phyloP scores from a whole-genome alignment of 2,329 filamentous ascomycete genomes.

The Colletotrichum sp. region DNA sequence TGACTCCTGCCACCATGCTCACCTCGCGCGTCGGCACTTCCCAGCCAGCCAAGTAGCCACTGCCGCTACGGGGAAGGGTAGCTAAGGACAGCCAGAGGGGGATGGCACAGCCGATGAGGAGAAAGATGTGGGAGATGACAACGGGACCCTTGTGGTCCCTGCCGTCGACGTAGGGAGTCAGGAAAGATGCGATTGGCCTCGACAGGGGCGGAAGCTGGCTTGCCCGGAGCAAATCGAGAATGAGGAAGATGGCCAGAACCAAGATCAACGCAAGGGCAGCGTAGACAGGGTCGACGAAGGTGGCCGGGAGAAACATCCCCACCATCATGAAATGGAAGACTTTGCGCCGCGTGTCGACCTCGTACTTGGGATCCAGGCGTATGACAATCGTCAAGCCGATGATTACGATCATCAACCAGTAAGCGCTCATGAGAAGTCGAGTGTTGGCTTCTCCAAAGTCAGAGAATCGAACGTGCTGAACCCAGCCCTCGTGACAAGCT shows the following conservation, averaged over 20 bases:
- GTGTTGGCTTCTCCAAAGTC: conserved; percentile 79
- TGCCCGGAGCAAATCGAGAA: conserved; percentile 88
- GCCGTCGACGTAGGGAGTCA: conserved; percentile 94
- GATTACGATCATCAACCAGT: conserved; percentile 74
- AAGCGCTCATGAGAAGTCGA: conserved; percentile 76
- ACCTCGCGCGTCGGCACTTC: conserved; percentile 76
- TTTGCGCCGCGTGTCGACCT: conserved; percentile 95
- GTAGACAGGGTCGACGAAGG: conserved; percentile 86
- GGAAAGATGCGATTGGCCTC: conserved; percentile 82
- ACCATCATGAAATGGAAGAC: conserved; percentile 99
- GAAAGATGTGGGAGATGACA: conserved; percentile 94
- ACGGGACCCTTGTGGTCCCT: conserved; percentile 92
- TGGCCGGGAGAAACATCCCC: conserved; percentile 87
- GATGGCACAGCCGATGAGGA: conserved; percentile 93
- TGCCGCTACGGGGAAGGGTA: conserved; percentile 63
- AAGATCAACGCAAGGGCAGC: conserved; percentile 80
- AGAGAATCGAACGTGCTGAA: conserved; percentile 67
- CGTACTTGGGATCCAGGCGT: conserved; percentile 74
- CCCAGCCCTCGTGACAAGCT: conserved; percentile 60
- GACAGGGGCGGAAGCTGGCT: conserved; percentile 91
- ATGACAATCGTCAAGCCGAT: conserved; percentile 78
- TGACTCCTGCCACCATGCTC: conserved; percentile 89
- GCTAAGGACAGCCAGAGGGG: conserved; percentile 90
- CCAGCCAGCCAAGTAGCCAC: conserved; percentile 71
- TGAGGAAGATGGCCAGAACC: conserved; percentile 81